Evolutionary conservation across 768 basidiomycete species (phyloP).

Genomic region (Galerina marginata): DNA sequence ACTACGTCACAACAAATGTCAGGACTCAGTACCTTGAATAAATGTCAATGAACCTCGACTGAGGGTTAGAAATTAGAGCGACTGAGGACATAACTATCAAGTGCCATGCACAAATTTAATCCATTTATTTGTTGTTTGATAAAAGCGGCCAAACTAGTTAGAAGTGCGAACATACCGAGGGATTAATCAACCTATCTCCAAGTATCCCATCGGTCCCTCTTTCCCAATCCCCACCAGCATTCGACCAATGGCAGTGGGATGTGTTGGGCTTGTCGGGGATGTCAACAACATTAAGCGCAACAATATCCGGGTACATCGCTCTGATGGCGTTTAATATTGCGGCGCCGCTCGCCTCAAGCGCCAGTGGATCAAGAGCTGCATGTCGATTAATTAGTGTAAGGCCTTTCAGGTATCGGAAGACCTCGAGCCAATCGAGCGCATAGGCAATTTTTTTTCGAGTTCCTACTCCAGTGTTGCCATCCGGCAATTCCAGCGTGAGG

Average conservation of each 20-base stretch:
- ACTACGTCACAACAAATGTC: too few relatives aligned
- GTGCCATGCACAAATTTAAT: too few relatives aligned
- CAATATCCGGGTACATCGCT: constrained; percentile 7
- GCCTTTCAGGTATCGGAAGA: too few relatives aligned
- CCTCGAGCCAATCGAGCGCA: too few relatives aligned
- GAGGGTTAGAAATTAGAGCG: too few relatives aligned
- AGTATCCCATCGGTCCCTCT: constrained; percentile 1
- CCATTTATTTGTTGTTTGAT: too few relatives aligned
- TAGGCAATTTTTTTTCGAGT: too few relatives aligned
- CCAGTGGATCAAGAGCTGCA: background rate
- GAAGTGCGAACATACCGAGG: background rate
- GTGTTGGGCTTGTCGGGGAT: background rate
- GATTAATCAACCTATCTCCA: background rate
- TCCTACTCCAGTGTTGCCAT: too few relatives aligned
- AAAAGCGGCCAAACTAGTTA: background rate
- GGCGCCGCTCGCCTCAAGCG: background rate
- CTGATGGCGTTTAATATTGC: constrained; percentile 8
- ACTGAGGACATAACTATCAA: too few relatives aligned
- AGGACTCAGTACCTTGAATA: too few relatives aligned
- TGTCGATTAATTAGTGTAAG: background rate
- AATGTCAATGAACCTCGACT: too few relatives aligned
- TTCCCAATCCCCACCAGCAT: constrained; percentile 9
- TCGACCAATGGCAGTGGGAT: constrained; percentile 20
- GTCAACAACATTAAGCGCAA: constrained; percentile 3
- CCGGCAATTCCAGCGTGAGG: background rate